A percentile compares a stretch with the other conserved stretches of the same genome.
Conservation (phyloP, 1,284 basidiomycete species). For the Ceratobasidium sp. region DNA sequence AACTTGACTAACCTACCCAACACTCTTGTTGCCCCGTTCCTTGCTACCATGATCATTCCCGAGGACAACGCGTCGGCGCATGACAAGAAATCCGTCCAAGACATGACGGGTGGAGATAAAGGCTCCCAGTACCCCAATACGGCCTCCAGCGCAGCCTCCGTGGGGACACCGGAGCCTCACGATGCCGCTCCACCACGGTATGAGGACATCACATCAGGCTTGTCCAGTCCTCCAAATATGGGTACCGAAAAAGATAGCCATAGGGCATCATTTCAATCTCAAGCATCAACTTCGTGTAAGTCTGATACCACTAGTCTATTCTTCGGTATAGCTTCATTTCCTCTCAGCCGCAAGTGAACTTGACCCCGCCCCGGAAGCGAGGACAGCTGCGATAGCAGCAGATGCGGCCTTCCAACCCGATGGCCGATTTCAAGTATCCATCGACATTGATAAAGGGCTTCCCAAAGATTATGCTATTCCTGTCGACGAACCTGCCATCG, state of each 20-base stretch:
- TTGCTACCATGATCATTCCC: slow-evolving; percentile 28
- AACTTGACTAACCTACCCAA: too few species aligned
- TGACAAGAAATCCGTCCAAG: neutral
- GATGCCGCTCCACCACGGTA: slow-evolving; percentile 15
- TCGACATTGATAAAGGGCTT: slow-evolving; percentile 48
- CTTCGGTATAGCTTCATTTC: neutral
- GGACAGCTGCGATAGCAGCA: slow-evolving; percentile 16
- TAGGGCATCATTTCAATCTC: slow-evolving; percentile 21
- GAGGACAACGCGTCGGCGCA: neutral
- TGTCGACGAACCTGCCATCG: slow-evolving; percentile 60
- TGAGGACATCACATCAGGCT: slow-evolving; percentile 13
- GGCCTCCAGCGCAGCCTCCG: neutral
- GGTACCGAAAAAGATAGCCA: slow-evolving; percentile 5
- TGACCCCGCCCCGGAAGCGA: neutral
- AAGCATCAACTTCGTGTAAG: slow-evolving; percentile 11
- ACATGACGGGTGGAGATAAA: too few species aligned
- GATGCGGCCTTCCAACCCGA: slow-evolving; percentile 21
- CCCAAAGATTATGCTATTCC: slow-evolving; percentile 55
- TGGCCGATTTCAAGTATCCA: slow-evolving; percentile 34
- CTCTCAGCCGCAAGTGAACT: neutral
- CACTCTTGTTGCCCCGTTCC: too few species aligned
- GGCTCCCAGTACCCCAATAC: neutral
- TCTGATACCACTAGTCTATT: neutral
- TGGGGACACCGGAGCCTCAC: neutral
- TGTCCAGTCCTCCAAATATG: neutral